Evolutionary conservation across 805 yeast genomes (phyloP).

Genomic region (Yarrowia keelungensis): DNA sequence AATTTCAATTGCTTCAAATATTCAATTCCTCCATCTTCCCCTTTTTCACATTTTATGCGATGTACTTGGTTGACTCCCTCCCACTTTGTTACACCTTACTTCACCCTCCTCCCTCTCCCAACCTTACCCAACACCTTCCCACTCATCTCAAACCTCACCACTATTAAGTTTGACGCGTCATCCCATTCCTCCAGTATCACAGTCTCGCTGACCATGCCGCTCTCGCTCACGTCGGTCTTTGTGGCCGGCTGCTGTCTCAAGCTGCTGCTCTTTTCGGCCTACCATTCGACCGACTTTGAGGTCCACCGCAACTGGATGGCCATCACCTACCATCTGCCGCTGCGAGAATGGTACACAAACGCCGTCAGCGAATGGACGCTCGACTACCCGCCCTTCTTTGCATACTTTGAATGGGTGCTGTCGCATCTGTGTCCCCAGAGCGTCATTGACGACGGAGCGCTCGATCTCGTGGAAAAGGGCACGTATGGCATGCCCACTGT

Average conservation of each 20-base stretch:
- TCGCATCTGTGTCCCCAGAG: constrained; percentile 70
- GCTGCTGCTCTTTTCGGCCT: constrained; percentile 72
- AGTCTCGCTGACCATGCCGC: constrained; percentile 42
- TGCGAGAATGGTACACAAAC: constrained; percentile 83
- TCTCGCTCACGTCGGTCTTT: constrained; percentile 70
- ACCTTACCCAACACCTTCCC: no score
- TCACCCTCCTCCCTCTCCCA: no score
- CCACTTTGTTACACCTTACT: no score
- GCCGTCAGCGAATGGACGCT: constrained; percentile 88
- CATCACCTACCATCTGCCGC: constrained; percentile 76
- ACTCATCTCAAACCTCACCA: no score
- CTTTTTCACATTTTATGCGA: no score
- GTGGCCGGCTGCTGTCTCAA: constrained; percentile 67
- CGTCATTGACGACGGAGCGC: constrained; percentile 77
- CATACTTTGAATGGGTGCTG: constrained; percentile 87
- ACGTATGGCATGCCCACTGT: constrained; percentile 78
- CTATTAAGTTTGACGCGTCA: neutral
- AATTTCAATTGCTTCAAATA: no score
- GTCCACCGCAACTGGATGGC: constrained; percentile 98
- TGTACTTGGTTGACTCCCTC: no score
- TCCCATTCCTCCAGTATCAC: neutral
- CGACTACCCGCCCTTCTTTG: constrained; percentile 98
- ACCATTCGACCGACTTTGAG: constrained; percentile 95
- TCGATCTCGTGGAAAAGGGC: constrained; percentile 71
- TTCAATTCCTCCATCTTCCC: no score